Evolutionary conservation across 805 yeast species (phyloP), one percentile per base, ranked within the genome.

Genomic region (Limtongozyma cylindracea): DNA sequence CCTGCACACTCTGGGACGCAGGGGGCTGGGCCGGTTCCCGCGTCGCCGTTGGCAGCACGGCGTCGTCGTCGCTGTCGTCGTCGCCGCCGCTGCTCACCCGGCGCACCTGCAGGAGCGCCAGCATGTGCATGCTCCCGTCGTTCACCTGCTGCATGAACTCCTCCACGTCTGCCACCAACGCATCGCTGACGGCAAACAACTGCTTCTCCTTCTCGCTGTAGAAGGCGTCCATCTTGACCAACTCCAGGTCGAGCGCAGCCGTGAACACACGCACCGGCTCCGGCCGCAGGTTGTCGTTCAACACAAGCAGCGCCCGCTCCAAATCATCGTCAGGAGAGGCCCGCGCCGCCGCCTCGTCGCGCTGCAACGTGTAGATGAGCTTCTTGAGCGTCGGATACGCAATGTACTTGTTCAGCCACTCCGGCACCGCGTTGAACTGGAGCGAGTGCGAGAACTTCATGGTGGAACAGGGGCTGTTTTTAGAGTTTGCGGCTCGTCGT

Each of bases 401-500:
- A 27, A 56, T 32, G 27, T 56, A 56, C 20, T 40, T 31, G 23
- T 55, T 61, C 28, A 44, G 46, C 61, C 62, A 56, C 33, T 56
- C 64, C 4, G 64, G 64, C 17, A 56, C 64, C n/a, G 57, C 53
- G 29, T 56, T 56, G 29, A 56, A 52, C 34, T 54, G 54, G 23
- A 56, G 38, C 16, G 61, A 54, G 26, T 55, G 61, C 15, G 56
- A 46, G 29, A 56, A 56, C 41, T 56, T 56, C 64, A 56, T 56
- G 8, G 17, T 15, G 8, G 17, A 7, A 9, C 17, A 6, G 9
- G 17, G 9, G 17, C 9, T 15, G 17, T 15, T n/a, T n/a, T n/a
- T n/a, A n/a, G n/a, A n/a, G n/a, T n/a, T n/a, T n/a, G n/a, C n/a
- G n/a, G n/a, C n/a, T n/a, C n/a, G n/a, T n/a, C n/a, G n/a, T n/a